Conservation (phyloP, 2,329 filamentous ascomycete species). For the Penicillium sp. region DNA sequence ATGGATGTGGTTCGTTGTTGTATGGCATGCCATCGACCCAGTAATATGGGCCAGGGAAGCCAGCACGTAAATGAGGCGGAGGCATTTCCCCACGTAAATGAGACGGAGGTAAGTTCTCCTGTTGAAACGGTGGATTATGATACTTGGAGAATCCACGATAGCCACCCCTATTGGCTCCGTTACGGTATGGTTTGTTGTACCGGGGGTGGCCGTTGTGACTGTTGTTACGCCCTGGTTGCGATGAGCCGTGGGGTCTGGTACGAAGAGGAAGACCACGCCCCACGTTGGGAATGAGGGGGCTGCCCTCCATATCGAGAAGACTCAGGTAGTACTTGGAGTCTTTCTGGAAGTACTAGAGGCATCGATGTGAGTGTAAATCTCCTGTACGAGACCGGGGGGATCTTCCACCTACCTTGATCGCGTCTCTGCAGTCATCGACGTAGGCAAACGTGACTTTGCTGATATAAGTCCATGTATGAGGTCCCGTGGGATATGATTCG, state of each 20-base stretch:
- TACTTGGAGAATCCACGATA: not conserved
- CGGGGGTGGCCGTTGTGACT: not conserved
- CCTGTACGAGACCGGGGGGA: not conserved
- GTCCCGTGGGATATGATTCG: constrained; percentile 1
- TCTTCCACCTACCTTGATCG: constrained; percentile 22
- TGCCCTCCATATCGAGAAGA: constrained; percentile 18
- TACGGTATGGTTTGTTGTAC: not conserved
- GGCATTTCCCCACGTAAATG: not conserved
- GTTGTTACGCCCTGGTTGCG: not conserved
- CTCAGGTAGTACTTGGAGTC: constrained; percentile 18
- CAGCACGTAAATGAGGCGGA: not conserved
- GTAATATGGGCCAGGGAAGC: not conserved
- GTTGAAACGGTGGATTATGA: not conserved
- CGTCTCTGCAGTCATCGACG: constrained; percentile 25
- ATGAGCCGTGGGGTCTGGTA: not conserved
- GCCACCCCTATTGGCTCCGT: not conserved
- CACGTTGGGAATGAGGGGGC: not conserved
- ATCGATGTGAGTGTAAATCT: not conserved
- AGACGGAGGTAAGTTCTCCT: not conserved
- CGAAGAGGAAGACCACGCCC: not conserved
- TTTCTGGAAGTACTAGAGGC: constrained; percentile 14
- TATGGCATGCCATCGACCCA: not conserved
- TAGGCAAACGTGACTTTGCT: constrained; percentile 25
- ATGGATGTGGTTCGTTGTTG: not conserved
- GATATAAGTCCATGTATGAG: constrained; percentile 6